Conservation (phyloP, 208 protist genomes). For the Trichomonas tenax region DNA sequence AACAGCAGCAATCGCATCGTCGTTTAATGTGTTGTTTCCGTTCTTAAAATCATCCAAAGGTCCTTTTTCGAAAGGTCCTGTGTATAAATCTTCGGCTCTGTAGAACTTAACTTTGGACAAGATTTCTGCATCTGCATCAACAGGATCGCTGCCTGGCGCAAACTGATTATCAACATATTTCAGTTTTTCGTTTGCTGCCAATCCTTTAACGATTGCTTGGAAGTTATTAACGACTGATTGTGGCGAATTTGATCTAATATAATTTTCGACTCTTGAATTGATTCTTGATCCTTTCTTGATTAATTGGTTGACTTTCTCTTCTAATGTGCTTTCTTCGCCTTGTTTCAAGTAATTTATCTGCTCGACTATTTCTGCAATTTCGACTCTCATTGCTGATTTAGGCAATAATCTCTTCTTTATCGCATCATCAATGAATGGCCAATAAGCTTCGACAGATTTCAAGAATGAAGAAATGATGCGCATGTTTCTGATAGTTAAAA, state of each 20-base stretch:
- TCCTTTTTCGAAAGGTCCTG: background rate
- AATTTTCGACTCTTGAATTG: background rate
- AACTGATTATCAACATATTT: background rate
- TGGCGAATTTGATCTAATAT: background rate
- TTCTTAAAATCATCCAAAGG: background rate
- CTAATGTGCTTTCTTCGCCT: background rate
- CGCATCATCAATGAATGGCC: background rate
- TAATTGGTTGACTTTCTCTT: background rate
- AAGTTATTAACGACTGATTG: background rate
- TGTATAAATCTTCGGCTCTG: background rate
- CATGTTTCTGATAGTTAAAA: background rate
- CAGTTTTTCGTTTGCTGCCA: background rate
- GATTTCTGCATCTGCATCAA: background rate
- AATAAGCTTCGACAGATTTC: background rate
- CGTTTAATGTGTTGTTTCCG: background rate
- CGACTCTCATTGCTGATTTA: background rate
- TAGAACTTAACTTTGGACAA: background rate
- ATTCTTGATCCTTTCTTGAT: background rate
- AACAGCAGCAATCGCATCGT: background rate
- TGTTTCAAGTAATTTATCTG: background rate
- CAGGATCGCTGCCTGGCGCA: background rate
- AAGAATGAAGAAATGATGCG: background rate
- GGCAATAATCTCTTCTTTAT: background rate
- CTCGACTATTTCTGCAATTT: background rate
- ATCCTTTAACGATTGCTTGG: background rate